Evolutionary conservation across 129 eudicot species (phyloP).

Genomic region (Pittosporum tobira): DNA sequence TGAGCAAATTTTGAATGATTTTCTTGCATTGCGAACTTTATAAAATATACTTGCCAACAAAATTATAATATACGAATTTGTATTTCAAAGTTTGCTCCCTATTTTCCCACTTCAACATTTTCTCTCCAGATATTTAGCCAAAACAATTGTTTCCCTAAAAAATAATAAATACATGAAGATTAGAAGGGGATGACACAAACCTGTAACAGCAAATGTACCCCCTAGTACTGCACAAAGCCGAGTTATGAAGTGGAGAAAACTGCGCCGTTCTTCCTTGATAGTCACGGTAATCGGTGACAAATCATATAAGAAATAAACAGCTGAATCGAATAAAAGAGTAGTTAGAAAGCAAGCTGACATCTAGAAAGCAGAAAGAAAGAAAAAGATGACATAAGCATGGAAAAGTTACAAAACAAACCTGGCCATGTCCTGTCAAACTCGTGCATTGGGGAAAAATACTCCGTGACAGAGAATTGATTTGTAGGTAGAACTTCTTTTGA

Average conservation of each 20-base stretch:
- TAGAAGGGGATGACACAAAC: constrained; percentile 31
- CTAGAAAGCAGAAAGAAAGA: background rate
- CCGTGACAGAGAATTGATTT: constrained; percentile 93
- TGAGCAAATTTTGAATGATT: background rate
- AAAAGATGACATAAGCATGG: background rate
- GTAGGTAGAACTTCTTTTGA: constrained; percentile 92
- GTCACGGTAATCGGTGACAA: constrained; percentile 95
- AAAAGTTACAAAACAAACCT: constrained; percentile 40
- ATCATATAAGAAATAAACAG: constrained; percentile 94
- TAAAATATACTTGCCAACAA: background rate
- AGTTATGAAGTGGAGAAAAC: constrained; percentile 93
- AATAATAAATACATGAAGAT: background rate
- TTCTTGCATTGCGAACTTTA: background rate
- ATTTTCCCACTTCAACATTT: background rate
- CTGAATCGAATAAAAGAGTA: constrained; percentile 31
- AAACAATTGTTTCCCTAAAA: background rate
- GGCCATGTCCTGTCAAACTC: constrained; percentile 93
- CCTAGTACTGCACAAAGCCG: constrained; percentile 97
- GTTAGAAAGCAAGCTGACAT: background rate
- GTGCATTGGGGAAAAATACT: constrained; percentile 80
- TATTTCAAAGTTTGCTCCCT: background rate
- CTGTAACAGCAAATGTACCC: constrained; percentile 97
- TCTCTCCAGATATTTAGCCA: background rate
- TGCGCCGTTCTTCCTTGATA: constrained; percentile 88
- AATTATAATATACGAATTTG: background rate